Percentiles rank a stretch among this genome's conserved stretches.
phyloP scores from a whole-genome alignment of 805 yeast genomes.

The Ogataea populi-albae region DNA sequence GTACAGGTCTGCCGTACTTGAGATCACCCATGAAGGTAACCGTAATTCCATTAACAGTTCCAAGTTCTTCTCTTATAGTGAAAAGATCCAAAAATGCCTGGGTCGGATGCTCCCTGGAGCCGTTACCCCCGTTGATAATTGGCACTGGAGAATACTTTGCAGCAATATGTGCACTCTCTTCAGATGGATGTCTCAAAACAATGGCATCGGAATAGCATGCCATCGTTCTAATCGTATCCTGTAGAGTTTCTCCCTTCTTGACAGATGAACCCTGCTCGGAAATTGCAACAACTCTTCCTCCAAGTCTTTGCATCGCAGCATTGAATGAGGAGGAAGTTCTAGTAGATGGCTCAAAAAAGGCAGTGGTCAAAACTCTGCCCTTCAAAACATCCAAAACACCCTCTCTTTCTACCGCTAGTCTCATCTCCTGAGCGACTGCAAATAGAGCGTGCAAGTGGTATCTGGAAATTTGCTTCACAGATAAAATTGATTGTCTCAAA shows the following conservation, averaged over 20 bases:
- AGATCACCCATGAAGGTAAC: constrained; percentile 99
- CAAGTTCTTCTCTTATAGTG: constrained; percentile 98
- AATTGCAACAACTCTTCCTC: constrained; percentile 93
- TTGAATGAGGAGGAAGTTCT: constrained; percentile 96
- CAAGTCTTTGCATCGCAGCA: constrained; percentile 99
- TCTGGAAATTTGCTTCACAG: constrained; percentile 85
- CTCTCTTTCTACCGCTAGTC: constrained; percentile 93
- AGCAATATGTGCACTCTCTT: constrained; percentile 88
- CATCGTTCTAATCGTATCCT: constrained; percentile 92
- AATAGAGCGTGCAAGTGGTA: constrained; percentile 88
- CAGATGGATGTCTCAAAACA: constrained; percentile 94
- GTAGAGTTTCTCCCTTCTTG: constrained; percentile 96
- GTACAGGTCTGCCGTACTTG: constrained; percentile 98
- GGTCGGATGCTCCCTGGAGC: constrained; percentile 97
- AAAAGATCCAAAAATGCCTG: constrained; percentile 97
- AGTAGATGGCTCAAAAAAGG: constrained; percentile 98
- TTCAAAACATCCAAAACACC: constrained; percentile 89
- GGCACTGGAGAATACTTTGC: constrained; percentile 97
- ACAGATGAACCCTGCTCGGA: constrained; percentile 88
- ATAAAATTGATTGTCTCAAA: constrained; percentile 80
- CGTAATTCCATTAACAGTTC: constrained; percentile 96
- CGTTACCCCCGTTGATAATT: constrained; percentile 96
- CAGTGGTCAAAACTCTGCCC: constrained; percentile 89
- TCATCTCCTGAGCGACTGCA: constrained; percentile 97
- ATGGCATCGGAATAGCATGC: constrained; percentile 96